Evolutionary conservation across 805 yeast species (phyloP), one percentile per base, ranked within the genome.

Genomic region (Nakazawaea laoshanensis): DNA sequence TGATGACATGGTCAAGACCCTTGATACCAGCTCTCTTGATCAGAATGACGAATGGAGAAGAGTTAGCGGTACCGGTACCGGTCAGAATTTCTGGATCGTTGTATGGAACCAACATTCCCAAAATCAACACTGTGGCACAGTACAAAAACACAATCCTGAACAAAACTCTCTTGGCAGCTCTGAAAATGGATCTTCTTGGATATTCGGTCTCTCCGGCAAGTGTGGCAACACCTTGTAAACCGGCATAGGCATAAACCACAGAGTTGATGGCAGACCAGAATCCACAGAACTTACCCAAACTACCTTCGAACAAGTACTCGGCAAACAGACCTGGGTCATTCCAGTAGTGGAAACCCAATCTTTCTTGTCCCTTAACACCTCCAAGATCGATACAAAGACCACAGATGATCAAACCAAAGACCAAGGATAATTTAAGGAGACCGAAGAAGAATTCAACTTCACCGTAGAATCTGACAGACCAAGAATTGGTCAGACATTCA

Each of bases 371-470:
- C 1, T 94, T 94, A 50, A 84, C 85, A 18, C 94, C 95, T 19
- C 95, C 95, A 23, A 80, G 72, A 94, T 84, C 85, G 5, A 87
- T 76, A 34, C 83, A 51, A 44, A 85, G 78, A 2, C 92, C 82
- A 53, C 80, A 85, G 18, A 79, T 46, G 38, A 85, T 67, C 29
- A 85, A 61, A 2, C 92, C 94, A n/a, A 77, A 50, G 10, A 88
- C 86, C 30, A 85, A 61, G 4, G 83, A 41, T 36, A 85, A 71
- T 48, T 85, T 85, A 30, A 83, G 79, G 19, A 83, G 61, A 2
- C 88, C 73, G 14, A 84, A 57, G 78, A 81, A 77, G 48, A 84
- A 86, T 53, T 85, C 95, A 16, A 77, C 64, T 50, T 85, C 95
- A 20, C 95, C 95, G 45, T 79, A 85, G 40, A 69, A 67, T 33